These are phyloP conservation scores for Kurtzmaniella quercitrusa DNA, from an alignment of 1,139 yeast genomes.

Conservation along the genomic window DNA sequence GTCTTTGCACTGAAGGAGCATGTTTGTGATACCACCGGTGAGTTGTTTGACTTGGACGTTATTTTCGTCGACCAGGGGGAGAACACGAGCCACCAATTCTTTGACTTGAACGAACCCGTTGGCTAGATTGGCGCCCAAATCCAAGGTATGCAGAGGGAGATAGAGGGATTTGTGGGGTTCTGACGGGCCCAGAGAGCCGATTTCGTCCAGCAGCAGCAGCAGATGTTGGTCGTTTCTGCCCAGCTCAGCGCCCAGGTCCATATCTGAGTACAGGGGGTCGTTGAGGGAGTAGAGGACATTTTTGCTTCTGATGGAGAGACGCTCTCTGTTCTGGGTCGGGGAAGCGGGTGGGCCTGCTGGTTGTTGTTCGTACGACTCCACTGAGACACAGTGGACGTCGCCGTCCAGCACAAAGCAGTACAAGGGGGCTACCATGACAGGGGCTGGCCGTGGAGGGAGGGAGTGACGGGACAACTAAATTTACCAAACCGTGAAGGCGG, in stretches of 20 bases:
- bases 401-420: slow-evolving; percentile 40
- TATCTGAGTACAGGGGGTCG: slow-evolving; percentile 40
- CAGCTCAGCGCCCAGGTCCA: slow-evolving; percentile 26
- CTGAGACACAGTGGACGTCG: slow-evolving; percentile 36
- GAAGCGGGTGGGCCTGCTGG: slow-evolving; percentile 4
- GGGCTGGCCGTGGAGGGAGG: neutral
- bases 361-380: slow-evolving; percentile 17
- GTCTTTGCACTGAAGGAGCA: slow-evolving; percentile 53
- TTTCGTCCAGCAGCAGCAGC: neutral
- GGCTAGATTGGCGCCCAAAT: slow-evolving; percentile 27
- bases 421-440: slow-evolving; percentile 21
- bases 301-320: slow-evolving; percentile 22
- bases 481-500: neutral
- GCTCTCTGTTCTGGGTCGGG: slow-evolving; percentile 8
- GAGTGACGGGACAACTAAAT: neutral
- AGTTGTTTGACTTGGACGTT: slow-evolving; percentile 34
- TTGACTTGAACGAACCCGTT: slow-evolving; percentile 30
- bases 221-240: neutral
- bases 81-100: slow-evolving; percentile 28
- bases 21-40: slow-evolving; percentile 81
- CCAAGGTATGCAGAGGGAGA: slow-evolving; percentile 34
- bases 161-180: slow-evolving; percentile 16
- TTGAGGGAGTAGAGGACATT: slow-evolving; percentile 39
- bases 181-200: neutral
- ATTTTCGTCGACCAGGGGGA: slow-evolving; percentile 19